These are phyloP conservation scores for Linnemannia elongata DNA, from an alignment of 192 early-diverging fungal species.

Conservation along the genomic window DNA sequence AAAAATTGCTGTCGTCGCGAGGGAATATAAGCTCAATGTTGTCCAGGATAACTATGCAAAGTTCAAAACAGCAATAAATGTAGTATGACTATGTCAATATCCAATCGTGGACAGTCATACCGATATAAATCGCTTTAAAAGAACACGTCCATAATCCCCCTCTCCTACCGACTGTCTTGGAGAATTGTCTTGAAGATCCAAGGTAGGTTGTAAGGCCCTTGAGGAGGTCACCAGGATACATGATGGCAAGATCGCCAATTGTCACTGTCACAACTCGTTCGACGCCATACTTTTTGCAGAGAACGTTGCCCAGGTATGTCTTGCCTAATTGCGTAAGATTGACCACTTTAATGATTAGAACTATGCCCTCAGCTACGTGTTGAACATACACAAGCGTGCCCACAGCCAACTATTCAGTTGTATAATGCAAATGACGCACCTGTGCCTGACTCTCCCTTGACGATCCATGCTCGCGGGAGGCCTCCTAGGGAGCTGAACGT, in stretches of 20 bases:
- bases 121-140: too few relatives aligned
- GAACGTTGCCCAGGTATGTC: conserved; percentile 20
- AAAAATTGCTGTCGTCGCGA: conserved; percentile 31
- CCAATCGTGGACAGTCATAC: too few relatives aligned
- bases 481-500: conserved; percentile 34
- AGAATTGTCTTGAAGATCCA: conserved; percentile 11
- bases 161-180: conserved; percentile 23
- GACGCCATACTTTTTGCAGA: conserved; percentile 28
- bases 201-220: conserved; percentile 51
- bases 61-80: neutral
- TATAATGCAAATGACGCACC: conserved; percentile 11
- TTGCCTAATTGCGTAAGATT: conserved; percentile 16
- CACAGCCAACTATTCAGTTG: too few relatives aligned
- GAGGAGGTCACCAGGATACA: conserved; percentile 56
- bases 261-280: conserved; percentile 39
- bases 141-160: neutral
- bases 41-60: conserved; percentile 58
- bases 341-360: neutral
- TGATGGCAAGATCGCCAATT: conserved; percentile 57
- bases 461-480: conserved; percentile 39
- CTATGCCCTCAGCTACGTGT: too few relatives aligned
- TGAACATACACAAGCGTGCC: too few relatives aligned
- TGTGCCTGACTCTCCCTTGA: conserved; percentile 50
- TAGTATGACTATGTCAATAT: too few relatives aligned
- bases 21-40: conserved; percentile 69